Conservation (phyloP, 345 rosid species). For the Theobroma cacao region DNA sequence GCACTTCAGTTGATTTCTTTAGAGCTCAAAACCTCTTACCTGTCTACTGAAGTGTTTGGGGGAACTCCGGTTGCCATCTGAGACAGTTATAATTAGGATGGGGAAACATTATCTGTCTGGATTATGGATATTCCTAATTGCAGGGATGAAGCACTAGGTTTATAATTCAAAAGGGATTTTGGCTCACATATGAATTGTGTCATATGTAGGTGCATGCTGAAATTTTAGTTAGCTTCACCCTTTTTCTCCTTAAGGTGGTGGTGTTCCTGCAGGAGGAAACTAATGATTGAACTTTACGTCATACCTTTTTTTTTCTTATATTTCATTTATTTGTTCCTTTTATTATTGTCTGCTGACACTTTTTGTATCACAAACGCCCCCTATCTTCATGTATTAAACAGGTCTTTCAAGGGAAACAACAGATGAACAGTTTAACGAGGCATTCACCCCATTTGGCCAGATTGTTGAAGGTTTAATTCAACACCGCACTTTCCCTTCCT, state of each 20-base stretch:
- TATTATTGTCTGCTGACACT: background rate
- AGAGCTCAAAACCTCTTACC: background rate
- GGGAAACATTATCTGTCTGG: background rate
- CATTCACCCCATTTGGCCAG: background rate
- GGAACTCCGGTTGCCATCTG: constrained; percentile 8
- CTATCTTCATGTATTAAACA: background rate
- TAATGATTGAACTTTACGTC: background rate
- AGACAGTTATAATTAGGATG: background rate
- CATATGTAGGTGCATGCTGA: background rate
- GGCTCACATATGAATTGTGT: background rate
- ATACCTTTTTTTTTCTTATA: background rate
- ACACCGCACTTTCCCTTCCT: constrained; percentile 21
- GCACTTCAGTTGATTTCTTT: background rate
- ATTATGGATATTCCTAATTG: background rate
- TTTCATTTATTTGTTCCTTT: background rate
- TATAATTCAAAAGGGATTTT: background rate
- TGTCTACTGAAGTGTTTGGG: constrained; percentile 7
- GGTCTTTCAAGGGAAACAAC: constrained; percentile 5
- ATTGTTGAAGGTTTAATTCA: constrained; percentile 44
- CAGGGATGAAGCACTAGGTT: background rate
- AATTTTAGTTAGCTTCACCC: background rate
- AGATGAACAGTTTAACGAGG: constrained; percentile 3
- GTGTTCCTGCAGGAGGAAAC: background rate
- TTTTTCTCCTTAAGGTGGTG: background rate
- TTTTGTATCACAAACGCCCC: background rate